Evolutionary conservation across 1,284 basidiomycete genomes (phyloP).

Genomic region (Naganishia albida): DNA sequence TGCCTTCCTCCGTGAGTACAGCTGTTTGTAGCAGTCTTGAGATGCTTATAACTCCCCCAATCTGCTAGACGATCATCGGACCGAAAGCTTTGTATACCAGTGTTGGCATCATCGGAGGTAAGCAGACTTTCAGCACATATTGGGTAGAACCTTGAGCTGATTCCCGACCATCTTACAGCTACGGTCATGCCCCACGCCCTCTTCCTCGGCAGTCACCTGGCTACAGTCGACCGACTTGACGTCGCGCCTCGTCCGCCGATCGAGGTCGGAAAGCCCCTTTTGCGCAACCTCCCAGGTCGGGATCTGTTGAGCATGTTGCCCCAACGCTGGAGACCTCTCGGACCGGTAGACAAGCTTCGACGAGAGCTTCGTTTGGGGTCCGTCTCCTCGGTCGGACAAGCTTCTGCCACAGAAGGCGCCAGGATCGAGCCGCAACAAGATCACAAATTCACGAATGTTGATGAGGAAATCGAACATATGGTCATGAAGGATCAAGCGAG

Average conservation of each 20-base stretch:
- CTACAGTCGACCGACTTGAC: conserved; percentile 69
- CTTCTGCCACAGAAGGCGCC: neutral
- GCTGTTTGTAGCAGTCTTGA: neutral
- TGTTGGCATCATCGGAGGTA: conserved; percentile 58
- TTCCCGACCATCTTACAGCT: conserved; percentile 55
- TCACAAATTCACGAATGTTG: neutral
- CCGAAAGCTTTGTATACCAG: conserved; percentile 72
- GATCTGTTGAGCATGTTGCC: conserved; percentile 5
- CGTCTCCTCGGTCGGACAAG: neutral
- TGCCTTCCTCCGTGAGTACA: conserved; percentile 66
- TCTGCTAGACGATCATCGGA: conserved; percentile 45
- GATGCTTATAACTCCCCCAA: neutral
- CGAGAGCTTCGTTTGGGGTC: neutral
- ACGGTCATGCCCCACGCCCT: conserved; percentile 88
- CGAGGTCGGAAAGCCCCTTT: conserved; percentile 7
- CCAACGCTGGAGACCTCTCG: conserved; percentile 2
- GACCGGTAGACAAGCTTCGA: neutral
- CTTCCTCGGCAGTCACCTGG: conserved; percentile 82
- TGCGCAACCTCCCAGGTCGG: conserved; percentile 30
- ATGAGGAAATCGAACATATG: conserved; percentile 26
- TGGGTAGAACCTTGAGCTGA: neutral
- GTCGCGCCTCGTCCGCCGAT: conserved; percentile 22
- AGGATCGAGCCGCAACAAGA: neutral
- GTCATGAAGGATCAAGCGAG: conserved; percentile 22
- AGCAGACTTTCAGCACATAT: neutral